Evolutionary conservation across 2,329 filamentous ascomycete species (phyloP).

Genomic region (Coccinonectria pachysandricola): DNA sequence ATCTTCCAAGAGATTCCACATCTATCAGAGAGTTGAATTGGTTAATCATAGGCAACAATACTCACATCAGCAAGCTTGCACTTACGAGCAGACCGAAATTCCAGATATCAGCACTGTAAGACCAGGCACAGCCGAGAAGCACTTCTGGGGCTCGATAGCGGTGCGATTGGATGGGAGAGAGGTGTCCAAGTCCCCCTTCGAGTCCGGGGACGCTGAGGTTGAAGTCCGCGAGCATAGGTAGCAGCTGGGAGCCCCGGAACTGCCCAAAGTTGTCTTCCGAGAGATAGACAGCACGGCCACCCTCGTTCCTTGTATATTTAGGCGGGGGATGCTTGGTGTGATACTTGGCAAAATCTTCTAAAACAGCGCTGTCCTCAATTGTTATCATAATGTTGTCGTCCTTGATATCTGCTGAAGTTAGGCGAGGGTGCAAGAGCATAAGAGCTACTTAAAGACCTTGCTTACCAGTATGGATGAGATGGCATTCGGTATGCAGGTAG

Average conservation of each 20-base stretch:
- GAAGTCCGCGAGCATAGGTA: conserved; percentile 12
- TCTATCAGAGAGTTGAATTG: too few relatives aligned
- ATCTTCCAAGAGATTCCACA: neutral
- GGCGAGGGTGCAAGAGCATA: too few relatives aligned
- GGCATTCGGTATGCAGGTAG: conserved; percentile 12
- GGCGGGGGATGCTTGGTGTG: conserved; percentile 2
- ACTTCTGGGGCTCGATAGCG: conserved; percentile 15
- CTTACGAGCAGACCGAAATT: conserved; percentile 13
- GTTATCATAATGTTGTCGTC: conserved; percentile 15
- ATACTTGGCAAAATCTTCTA: conserved; percentile 4
- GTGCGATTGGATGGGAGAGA: conserved; percentile 13
- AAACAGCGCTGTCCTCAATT: conserved; percentile 8
- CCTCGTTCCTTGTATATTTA: conserved; percentile 4
- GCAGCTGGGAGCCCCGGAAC: conserved; percentile 3
- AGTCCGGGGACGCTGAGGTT: conserved; percentile 8
- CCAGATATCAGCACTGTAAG: conserved; percentile 12
- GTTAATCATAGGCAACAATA: too few relatives aligned
- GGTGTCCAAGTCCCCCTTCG: conserved; percentile 2
- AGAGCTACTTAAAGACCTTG: too few relatives aligned
- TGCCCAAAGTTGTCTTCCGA: conserved; percentile 10
- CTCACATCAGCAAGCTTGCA: too few relatives aligned
- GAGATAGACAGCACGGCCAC: conserved; percentile 8
- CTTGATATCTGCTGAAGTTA: conserved; percentile 4
- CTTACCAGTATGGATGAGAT: conserved; percentile 14
- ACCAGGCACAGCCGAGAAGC: conserved; percentile 13